These are phyloP conservation scores for Phyllosticta citriasiana DNA, from an alignment of 2,329 filamentous ascomycete species.

Conservation along the genomic window DNA sequence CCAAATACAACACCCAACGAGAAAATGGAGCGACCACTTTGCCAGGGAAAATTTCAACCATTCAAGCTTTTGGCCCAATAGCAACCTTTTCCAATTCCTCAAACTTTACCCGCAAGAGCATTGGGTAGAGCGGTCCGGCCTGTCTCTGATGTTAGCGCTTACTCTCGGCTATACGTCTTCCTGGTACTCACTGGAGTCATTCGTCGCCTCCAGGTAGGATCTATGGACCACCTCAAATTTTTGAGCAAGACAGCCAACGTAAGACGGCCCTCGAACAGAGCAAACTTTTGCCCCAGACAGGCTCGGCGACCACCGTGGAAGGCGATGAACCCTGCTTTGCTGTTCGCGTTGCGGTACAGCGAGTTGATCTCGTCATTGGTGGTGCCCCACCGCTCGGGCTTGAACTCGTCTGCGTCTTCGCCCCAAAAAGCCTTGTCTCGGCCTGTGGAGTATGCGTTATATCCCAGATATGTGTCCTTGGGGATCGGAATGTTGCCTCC, in stretches of 20 bases:
- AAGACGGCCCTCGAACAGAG: constrained; percentile 28
- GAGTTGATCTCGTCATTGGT: constrained; percentile 26
- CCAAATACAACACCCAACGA: neutral
- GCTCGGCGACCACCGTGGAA: constrained; percentile 34
- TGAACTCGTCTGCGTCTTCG: constrained; percentile 25
- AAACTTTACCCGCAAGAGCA: neutral
- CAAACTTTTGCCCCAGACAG: constrained; percentile 34
- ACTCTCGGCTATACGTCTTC: neutral
- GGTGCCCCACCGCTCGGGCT: constrained; percentile 31
- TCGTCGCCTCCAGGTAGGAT: constrained; percentile 22
- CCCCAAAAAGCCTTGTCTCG: constrained; percentile 21
- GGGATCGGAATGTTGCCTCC: constrained; percentile 16
- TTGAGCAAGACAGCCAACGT: constrained; percentile 25
- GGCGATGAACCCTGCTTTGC: constrained; percentile 31
- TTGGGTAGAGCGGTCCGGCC: constrained; percentile 3
- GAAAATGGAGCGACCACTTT: neutral
- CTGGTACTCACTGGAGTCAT: constrained; percentile 25
- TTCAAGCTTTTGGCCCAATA: neutral
- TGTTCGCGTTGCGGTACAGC: constrained; percentile 26
- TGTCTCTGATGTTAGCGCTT: neutral
- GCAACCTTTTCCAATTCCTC: neutral
- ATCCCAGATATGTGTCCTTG: constrained; percentile 18
- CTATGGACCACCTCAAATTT: constrained; percentile 21
- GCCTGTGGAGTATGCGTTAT: constrained; percentile 21
- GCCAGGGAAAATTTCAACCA: neutral